Evolutionary conservation across 805 yeast genomes (phyloP), one percentile per base, ranked within the genome.

Genomic region (Saccharomyces paradoxus): DNA sequence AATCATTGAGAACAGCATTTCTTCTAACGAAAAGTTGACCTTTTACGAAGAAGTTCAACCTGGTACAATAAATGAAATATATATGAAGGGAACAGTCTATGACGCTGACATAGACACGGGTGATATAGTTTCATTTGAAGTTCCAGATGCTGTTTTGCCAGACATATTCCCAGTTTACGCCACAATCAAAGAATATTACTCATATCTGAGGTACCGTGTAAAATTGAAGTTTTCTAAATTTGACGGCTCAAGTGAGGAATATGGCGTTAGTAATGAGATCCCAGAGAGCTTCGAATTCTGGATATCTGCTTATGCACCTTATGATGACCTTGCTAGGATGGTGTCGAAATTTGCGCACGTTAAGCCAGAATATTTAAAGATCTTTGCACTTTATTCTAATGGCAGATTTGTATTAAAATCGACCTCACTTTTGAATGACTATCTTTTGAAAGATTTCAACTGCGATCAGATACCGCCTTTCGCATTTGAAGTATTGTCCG

Each of bases 401-500:
- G 81, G 81, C 14, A 75, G 80, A 56, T 73, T 77, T 55, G 82
- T 86, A 0, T 52, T 76, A 52, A 72, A 70, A 44, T 66, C 75
- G 2, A 67, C 63, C 47, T 64, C 70, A 50, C 48, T 44, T 12
- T 56, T 76, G 17, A 65, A 66, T 10, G 67, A 69, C 30, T 72
- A 72, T 53, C 60, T 73, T 30, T 68, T 76, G 3, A 72, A 72
- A 50, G 73, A 73, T 52, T 62, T 67, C 30, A 67, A 73, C 6
- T 65, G 67, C 52, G 68, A 64, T 31, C 55, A 64, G 12, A 69
- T 67, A n/a, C 74, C 82, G 4, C 63, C 74, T 1, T 79, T 92
- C 55, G 84, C 84, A 59, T 92, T 87, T 66, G 97, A 92, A 64
- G 71, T 86, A 1, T 76, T 94, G 63, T 86, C 82, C 49, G 82